Conservation (phyloP, 2,329 filamentous ascomycete genomes). For the Penicillium sp. region DNA sequence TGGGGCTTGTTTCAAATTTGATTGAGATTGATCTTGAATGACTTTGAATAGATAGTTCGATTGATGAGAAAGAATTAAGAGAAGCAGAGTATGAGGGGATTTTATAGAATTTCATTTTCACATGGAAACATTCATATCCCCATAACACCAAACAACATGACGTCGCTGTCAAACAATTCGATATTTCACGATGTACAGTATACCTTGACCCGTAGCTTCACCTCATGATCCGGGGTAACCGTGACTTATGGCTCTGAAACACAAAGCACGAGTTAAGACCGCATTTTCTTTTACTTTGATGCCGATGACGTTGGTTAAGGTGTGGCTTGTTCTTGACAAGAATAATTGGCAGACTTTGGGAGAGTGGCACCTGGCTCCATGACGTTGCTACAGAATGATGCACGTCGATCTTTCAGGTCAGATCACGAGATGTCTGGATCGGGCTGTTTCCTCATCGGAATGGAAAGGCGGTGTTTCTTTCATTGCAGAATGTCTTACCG, state of each 20-base stretch:
- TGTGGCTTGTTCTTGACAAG: not conserved
- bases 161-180: constrained; percentile 12
- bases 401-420: not conserved
- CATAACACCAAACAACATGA: constrained; percentile 13
- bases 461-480: constrained; percentile 1
- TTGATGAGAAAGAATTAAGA: not conserved
- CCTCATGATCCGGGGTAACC: not conserved
- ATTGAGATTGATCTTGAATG: constrained; percentile 1
- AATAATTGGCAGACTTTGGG: not conserved
- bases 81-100: not conserved
- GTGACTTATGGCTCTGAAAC: constrained; percentile 1
- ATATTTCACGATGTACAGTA: not conserved
- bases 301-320: not conserved
- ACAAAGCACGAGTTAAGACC: constrained; percentile 1
- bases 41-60: constrained; percentile 3
- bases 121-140: not conserved
- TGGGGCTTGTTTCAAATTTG: not conserved
- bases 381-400: not conserved
- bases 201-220: not conserved
- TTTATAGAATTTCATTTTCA: constrained; percentile 20
- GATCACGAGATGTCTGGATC: not conserved
- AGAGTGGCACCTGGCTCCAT: not conserved
- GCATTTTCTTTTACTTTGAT: not conserved
- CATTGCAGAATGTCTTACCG: constrained; percentile 1
- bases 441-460: not conserved